Percentiles rank a stretch among this genome's conserved stretches.
These are phyloP conservation scores for Sporothrix humicola DNA, from an alignment of 2,329 filamentous ascomycete species.

Conservation along the genomic window DNA sequence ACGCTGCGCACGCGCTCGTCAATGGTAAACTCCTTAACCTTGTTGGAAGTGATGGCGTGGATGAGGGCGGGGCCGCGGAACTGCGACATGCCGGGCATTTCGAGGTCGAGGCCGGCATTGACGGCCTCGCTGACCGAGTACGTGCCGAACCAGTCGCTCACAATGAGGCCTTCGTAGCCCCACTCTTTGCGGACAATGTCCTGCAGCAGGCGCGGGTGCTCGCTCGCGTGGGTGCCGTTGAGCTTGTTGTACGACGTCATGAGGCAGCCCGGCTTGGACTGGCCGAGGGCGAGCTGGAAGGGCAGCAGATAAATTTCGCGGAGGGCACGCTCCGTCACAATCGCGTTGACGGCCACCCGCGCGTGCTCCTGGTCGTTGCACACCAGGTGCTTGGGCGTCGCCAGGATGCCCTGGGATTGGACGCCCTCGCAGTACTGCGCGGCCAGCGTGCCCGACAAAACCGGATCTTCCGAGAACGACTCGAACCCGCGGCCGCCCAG, in stretches of 20 bases:
- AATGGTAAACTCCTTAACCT: constrained; percentile 40
- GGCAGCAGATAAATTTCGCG: constrained; percentile 50
- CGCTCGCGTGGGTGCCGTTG: constrained; percentile 48
- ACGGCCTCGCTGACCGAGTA: constrained; percentile 41
- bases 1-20: constrained; percentile 43
- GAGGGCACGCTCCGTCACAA: constrained; percentile 48
- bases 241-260: constrained; percentile 52
- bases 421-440: constrained; percentile 47
- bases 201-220: constrained; percentile 46
- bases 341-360: constrained; percentile 46
- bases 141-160: constrained; percentile 49
- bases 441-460: constrained; percentile 47
- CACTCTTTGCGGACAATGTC: constrained; percentile 49
- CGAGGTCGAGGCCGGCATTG: constrained; percentile 42
- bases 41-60: constrained; percentile 34
- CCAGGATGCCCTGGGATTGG: constrained; percentile 45
- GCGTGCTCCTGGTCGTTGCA: constrained; percentile 51
- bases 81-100: constrained; percentile 44
- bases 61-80: constrained; percentile 39
- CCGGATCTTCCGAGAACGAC: constrained; percentile 49
- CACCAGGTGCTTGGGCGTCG: constrained; percentile 51
- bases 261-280: constrained; percentile 45
- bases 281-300: constrained; percentile 48
- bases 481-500: constrained; percentile 51
- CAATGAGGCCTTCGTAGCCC: constrained; percentile 48